Evolutionary conservation across 2,329 filamentous ascomycete genomes (phyloP), one percentile per base, ranked within the genome.

Genomic region (Apiospora kogelbergensis): DNA sequence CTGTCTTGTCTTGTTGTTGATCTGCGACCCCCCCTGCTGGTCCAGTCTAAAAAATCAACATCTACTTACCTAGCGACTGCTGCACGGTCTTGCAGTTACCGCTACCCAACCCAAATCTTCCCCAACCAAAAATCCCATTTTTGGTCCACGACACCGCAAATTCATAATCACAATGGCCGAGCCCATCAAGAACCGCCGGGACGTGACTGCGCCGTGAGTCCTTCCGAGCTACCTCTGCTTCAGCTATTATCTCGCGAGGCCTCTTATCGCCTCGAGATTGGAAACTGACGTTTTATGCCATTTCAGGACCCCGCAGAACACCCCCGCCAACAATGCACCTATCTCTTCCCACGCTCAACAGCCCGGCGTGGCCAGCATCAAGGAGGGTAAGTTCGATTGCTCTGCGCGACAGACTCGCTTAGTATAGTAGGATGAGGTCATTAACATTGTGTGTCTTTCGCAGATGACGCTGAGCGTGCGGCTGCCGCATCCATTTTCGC

Each of bases 281-380:
- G 22, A 68, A 57, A 69, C 53, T 71, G 33, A 63, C 65, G 67
- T 67, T 67, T 41, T 67, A 41, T 48, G 42, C 1, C 13, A 67
- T 78, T 78, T 79, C 82, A 98, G 96, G 78, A 99, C 96, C 79
- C 96, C 96, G 79, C 96, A 99, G 85, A 99, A 99, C 86, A 99
- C 96, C 68, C 96, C 96, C 75, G 92, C 94, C 74, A 94, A 90
- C 84, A 95, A 95, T 85, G 96, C 97, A 75, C 96, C 96, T 74
- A 98, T 99, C 84, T 97, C 95, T 67, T 98, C 95, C 72, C 95
- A 96, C 83, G 96, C 97, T 76, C 94, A 97, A 84, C 94, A 97
- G 84, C 96, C 96, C 72, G 93, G 92, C 74, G 91, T 99, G 72
- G 86, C 93, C 74, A 98, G 94, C 82, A 98, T 99, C 85, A 96